A percentile compares a stretch with the other conserved stretches of the same genome.
Conservation (phyloP, 352 stramenopile genomes). For the Globisporangium apiculatum region DNA sequence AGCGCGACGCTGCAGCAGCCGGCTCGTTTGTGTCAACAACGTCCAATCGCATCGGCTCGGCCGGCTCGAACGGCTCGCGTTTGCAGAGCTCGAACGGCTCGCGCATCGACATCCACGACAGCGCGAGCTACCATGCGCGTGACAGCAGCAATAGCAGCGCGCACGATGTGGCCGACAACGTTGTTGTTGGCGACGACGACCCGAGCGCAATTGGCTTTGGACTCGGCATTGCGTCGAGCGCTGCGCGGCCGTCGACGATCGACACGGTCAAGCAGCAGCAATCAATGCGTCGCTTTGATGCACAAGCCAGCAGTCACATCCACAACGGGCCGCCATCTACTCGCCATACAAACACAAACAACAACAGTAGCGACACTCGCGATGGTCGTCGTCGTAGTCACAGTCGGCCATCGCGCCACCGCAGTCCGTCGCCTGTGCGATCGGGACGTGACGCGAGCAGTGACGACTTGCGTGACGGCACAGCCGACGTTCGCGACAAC, state of each 20-base stretch:
- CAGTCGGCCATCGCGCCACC: constrained; percentile 9
- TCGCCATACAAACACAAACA: no score
- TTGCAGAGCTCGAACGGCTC: constrained; percentile 45
- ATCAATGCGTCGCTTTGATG: constrained; percentile 3
- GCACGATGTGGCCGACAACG: constrained; percentile 16
- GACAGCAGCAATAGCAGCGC: constrained; percentile 11
- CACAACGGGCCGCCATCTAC: not conserved
- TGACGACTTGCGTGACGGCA: constrained; percentile 5
- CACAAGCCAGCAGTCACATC: not conserved
- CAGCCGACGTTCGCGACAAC: constrained; percentile 16
- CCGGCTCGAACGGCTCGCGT: constrained; percentile 41
- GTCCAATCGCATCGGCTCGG: constrained; percentile 33
- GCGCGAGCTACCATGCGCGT: constrained; percentile 1
- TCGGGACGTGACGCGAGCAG: constrained; percentile 12
- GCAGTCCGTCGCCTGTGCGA: constrained; percentile 28
- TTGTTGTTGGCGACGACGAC: constrained; percentile 51
- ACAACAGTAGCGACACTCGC: not conserved
- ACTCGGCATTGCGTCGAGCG: constrained; percentile 41
- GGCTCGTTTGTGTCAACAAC: not conserved
- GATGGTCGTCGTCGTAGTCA: constrained; percentile 1
- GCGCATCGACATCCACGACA: constrained; percentile 27
- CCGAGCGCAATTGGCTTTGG: constrained; percentile 45
- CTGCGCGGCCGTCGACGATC: constrained; percentile 57
- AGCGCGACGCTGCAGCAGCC: constrained; percentile 7
- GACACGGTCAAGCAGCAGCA: constrained; percentile 43